phyloP scores from a whole-genome alignment of 306 rosid species.

The Quercus wislizeni region DNA sequence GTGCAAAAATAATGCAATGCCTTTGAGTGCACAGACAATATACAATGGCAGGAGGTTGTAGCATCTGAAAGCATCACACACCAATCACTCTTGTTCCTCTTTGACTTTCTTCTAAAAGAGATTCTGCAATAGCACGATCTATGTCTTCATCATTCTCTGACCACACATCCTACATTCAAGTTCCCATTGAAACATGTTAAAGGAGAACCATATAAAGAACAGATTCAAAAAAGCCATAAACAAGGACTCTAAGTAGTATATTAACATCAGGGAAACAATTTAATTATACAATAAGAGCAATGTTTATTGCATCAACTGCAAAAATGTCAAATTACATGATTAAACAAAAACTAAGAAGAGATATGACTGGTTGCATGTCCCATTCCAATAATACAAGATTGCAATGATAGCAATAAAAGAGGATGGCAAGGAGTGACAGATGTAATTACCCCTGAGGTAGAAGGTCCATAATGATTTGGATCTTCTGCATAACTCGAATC shows the following conservation, averaged over 20 bases:
- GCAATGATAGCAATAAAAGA: not conserved
- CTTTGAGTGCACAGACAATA: not conserved
- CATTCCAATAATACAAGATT: not conserved
- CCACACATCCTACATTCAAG: conserved; percentile 69
- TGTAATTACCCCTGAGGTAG: conserved; percentile 69
- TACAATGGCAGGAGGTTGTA: not conserved
- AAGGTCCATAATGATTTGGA: conserved; percentile 47
- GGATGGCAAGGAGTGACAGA: not conserved
- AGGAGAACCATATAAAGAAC: conserved; percentile 11
- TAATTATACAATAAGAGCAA: not conserved
- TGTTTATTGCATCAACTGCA: not conserved
- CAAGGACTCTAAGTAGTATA: too few relatives aligned
- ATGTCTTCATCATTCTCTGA: conserved; percentile 71
- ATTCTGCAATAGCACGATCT: conserved; percentile 83
- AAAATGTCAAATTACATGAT: not conserved
- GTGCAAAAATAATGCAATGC: not conserved
- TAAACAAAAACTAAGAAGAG: not conserved
- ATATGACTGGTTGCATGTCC: not conserved
- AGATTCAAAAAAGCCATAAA: not conserved
- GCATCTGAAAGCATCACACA: conserved; percentile 38
- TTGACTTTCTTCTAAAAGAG: conserved; percentile 70
- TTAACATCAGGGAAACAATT: not conserved
- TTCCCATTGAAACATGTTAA: conserved; percentile 26
- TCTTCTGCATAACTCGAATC: conserved; percentile 47
- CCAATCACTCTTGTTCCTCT: conserved; percentile 54